phyloP scores from a whole-genome alignment of 2,329 filamentous ascomycete genomes.

The Nakataea oryzae region DNA sequence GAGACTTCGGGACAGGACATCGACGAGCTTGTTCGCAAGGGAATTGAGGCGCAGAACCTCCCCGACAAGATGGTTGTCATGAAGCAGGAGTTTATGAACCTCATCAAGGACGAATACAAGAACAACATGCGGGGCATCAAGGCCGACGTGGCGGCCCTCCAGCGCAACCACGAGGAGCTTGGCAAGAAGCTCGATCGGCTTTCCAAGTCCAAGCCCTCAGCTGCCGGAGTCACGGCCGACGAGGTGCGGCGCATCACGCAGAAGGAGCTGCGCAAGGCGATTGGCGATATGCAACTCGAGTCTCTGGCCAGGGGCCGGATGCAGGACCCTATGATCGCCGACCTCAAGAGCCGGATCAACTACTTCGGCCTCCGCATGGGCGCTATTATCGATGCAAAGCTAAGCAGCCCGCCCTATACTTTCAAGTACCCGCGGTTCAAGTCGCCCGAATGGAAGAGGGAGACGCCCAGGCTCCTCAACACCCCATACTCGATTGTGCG shows the following conservation, averaged over 20 bases:
- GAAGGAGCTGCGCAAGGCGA: slow-evolving; percentile 27
- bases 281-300: slow-evolving; percentile 34
- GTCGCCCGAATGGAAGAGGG: slow-evolving; percentile 10
- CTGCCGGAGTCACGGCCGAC: background rate
- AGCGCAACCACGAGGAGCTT: slow-evolving; percentile 26
- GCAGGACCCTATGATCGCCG: slow-evolving; percentile 27
- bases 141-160: slow-evolving; percentile 21
- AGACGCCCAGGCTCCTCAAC: slow-evolving; percentile 24
- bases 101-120: slow-evolving; percentile 26
- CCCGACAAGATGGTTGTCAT: slow-evolving; percentile 27
- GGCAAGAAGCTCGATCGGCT: slow-evolving; percentile 13
- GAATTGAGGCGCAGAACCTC: slow-evolving; percentile 19
- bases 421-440: slow-evolving; percentile 10
- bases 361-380: slow-evolving; percentile 59
- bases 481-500: slow-evolving; percentile 40
- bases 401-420: slow-evolving; percentile 49
- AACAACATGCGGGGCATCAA: background rate
- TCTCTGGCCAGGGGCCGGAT: slow-evolving; percentile 36
- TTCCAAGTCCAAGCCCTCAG: slow-evolving; percentile 22
- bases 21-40: slow-evolving; percentile 24
- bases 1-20: slow-evolving; percentile 23
- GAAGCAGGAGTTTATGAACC: slow-evolving; percentile 35
- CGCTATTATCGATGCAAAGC: slow-evolving; percentile 47
- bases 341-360: slow-evolving; percentile 53
- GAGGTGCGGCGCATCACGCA: slow-evolving; percentile 32